A percentile compares a stretch with the other conserved stretches of the same genome.
Evolutionary conservation across 805 yeast genomes (phyloP).

Genomic region (Wickerhamiella brachini): DNA sequence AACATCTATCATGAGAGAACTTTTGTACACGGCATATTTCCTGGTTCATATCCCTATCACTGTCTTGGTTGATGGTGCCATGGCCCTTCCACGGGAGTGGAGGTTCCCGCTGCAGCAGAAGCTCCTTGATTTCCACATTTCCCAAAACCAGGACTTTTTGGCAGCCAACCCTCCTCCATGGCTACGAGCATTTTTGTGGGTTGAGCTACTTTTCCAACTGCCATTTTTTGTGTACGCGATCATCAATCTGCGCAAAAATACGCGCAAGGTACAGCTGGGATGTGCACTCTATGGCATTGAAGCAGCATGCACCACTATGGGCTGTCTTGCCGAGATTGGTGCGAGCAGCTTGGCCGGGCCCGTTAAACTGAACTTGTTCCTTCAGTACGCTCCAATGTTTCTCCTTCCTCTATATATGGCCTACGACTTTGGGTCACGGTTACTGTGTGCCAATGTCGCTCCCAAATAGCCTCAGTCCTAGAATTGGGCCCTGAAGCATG

Average conservation of each 20-base stretch:
- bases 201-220: conserved; percentile 64
- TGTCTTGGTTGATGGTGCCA: conserved; percentile 55
- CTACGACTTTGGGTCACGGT: conserved; percentile 27
- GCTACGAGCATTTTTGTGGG: conserved; percentile 55
- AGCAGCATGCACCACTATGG: conserved; percentile 66
- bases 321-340: conserved; percentile 36
- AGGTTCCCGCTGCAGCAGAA: conserved; percentile 35
- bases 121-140: conserved; percentile 46
- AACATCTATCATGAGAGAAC: conserved; percentile 7
- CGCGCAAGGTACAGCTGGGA: conserved; percentile 26
- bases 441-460: too few relatives aligned
- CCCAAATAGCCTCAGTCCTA: too few relatives aligned
- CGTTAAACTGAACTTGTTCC: conserved; percentile 29
- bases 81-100: conserved; percentile 45
- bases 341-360: conserved; percentile 20
- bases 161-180: conserved; percentile 48
- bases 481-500: too few relatives aligned
- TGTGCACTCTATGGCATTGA: conserved; percentile 63
- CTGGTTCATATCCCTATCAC: conserved; percentile 66
- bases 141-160: conserved; percentile 57
- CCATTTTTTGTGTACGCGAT: conserved; percentile 54
- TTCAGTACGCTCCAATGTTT: conserved; percentile 57
- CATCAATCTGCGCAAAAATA: conserved; percentile 24
- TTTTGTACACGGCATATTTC: conserved; percentile 22
- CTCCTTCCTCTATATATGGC: conserved; percentile 47